phyloP scores from a whole-genome alignment of 1,284 basidiomycete species.

The Cryptococcus depauperatus region DNA sequence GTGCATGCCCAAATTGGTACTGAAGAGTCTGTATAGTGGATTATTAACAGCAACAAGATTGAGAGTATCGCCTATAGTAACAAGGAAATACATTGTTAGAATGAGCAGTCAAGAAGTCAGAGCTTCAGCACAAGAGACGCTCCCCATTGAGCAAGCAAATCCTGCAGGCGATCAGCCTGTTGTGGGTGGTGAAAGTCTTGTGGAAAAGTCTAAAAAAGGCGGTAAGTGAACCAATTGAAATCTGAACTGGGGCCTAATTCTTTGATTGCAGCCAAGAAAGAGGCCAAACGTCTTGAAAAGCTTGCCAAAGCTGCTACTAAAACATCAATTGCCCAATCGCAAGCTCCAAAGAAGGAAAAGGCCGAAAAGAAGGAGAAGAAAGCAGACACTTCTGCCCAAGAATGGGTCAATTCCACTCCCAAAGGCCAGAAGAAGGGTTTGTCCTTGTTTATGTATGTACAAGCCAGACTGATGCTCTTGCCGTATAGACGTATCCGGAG shows the following conservation, averaged over 20 bases:
- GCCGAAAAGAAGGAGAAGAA: constrained; percentile 57
- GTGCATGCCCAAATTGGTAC: constrained; percentile 10
- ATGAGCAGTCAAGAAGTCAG: constrained; percentile 12
- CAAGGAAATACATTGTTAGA: neutral
- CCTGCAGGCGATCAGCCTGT: constrained; percentile 12
- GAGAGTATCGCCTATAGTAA: neutral
- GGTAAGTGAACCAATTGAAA: constrained; percentile 20
- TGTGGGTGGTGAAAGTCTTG: constrained; percentile 12
- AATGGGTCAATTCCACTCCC: constrained; percentile 78
- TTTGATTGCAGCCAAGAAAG: constrained; percentile 52
- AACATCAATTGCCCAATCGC: constrained; percentile 41
- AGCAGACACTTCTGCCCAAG: constrained; percentile 50
- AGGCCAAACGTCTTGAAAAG: constrained; percentile 55
- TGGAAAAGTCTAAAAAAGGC: constrained; percentile 31
- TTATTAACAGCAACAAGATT: neutral
- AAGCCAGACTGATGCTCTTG: too few species aligned
- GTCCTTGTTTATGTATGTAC: constrained; percentile 4
- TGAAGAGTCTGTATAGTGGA: neutral
- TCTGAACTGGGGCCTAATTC: neutral
- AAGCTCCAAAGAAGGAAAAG: constrained; percentile 61
- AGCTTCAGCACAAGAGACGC: constrained; percentile 9
- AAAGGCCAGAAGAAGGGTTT: constrained; percentile 83
- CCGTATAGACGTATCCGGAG: constrained; percentile 62
- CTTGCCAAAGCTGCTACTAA: constrained; percentile 61
- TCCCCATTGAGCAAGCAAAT: constrained; percentile 30